These are phyloP conservation scores for Cutaneotrichosporon dermatis DNA, from an alignment of 1,284 basidiomycete genomes.

Conservation along the genomic window DNA sequence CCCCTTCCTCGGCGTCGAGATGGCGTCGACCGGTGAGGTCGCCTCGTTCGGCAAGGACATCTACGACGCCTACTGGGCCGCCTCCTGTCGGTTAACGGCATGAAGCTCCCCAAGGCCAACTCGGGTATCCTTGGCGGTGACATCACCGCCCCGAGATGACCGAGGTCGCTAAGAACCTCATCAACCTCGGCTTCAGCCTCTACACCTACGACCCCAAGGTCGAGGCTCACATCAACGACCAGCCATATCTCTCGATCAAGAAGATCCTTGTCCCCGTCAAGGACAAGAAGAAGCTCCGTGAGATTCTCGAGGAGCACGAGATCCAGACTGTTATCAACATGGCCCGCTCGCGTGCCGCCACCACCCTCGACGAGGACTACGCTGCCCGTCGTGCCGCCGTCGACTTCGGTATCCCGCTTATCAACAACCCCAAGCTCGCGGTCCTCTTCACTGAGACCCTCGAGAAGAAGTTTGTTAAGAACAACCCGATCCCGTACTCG, in stretches of 20 bases:
- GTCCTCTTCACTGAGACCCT: slow-evolving; percentile 87
- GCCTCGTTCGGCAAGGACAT: slow-evolving; percentile 94
- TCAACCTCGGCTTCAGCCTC: slow-evolving; percentile 98
- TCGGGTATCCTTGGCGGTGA: slow-evolving; percentile 61
- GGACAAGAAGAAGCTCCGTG: slow-evolving; percentile 91
- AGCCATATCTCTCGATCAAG: slow-evolving; percentile 70
- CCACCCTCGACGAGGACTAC: slow-evolving; percentile 89
- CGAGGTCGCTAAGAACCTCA: slow-evolving; percentile 77
- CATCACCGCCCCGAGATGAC: slow-evolving; percentile 76
- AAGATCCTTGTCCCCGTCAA: slow-evolving; percentile 94
- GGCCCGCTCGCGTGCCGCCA: slow-evolving; percentile 71
- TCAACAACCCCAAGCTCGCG: slow-evolving; percentile 88
- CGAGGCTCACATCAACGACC: slow-evolving; percentile 75
- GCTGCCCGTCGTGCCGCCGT: slow-evolving; percentile 88
- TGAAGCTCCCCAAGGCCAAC: slow-evolving; percentile 64
- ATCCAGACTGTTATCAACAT: slow-evolving; percentile 96
- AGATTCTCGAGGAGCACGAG: slow-evolving; percentile 77
- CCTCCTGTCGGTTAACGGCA: slow-evolving; percentile 69
- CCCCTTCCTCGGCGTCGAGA: slow-evolving; percentile 96
- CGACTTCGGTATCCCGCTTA: slow-evolving; percentile 74
- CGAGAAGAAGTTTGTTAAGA: slow-evolving; percentile 78
- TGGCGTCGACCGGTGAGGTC: slow-evolving; percentile 98
- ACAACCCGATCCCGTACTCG: slow-evolving; percentile 73
- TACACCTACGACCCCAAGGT: slow-evolving; percentile 68
- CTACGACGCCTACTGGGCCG: slow-evolving; percentile 97